Percentiles rank a stretch among this genome's conserved stretches.
Evolutionary conservation across 768 basidiomycete genomes (phyloP).

Genomic region (Dendrothele bispora): DNA sequence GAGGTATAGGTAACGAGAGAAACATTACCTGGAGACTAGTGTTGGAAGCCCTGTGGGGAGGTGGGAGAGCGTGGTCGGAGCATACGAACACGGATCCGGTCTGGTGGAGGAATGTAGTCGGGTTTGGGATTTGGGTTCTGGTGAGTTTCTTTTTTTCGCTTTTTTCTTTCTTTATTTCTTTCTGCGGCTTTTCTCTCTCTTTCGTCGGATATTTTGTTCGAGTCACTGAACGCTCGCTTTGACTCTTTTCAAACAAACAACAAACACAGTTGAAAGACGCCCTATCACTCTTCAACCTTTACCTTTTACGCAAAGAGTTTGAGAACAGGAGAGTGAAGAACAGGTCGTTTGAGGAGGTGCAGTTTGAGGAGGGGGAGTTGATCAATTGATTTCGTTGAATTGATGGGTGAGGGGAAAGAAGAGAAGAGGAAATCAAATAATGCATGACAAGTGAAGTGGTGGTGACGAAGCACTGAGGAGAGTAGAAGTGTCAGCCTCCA

Average conservation of each 20-base stretch:
- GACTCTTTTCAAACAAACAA: too few species aligned
- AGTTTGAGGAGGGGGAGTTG: too few species aligned
- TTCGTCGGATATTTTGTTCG: too few species aligned
- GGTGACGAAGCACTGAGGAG: too few species aligned
- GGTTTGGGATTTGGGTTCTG: conserved; percentile 46
- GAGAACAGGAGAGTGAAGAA: conserved; percentile 68
- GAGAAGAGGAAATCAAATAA: too few species aligned
- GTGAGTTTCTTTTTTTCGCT: conserved; percentile 23
- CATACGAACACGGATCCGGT: conserved; percentile 49
- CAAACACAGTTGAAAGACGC: conserved; percentile 75
- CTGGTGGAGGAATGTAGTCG: conserved; percentile 54
- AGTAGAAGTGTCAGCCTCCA: too few species aligned
- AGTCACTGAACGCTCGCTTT: too few species aligned
- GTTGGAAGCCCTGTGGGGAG: conserved; percentile 33
- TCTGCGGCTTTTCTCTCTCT: neutral
- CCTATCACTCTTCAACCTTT: conserved; percentile 64
- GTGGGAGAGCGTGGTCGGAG: conserved; percentile 3
- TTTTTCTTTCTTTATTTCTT: conserved; percentile 1
- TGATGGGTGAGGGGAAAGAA: too few species aligned
- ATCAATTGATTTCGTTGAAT: too few species aligned
- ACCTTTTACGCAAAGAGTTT: conserved; percentile 69
- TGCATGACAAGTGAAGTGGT: too few species aligned
- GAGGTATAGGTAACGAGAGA: neutral
- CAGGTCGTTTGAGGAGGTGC: conserved; percentile 68
- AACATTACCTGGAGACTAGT: conserved; percentile 31